phyloP scores from a whole-genome alignment of 1,139 yeast genomes.

The Scheffersomyces quercinus region DNA sequence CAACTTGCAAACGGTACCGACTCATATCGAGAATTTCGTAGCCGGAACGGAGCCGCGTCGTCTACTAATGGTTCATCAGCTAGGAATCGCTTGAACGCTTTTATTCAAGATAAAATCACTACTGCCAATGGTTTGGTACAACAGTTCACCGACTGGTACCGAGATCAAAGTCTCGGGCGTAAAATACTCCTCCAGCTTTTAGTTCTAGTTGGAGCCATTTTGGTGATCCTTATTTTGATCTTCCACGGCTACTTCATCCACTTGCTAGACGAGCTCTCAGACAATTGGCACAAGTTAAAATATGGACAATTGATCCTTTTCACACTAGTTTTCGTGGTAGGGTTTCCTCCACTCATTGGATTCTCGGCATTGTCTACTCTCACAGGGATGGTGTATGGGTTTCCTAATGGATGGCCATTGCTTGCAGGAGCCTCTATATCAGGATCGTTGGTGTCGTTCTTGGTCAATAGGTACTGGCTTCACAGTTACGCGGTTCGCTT shows the following conservation, averaged over 20 bases:
- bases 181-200: slow-evolving; percentile 11
- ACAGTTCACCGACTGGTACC: slow-evolving; percentile 12
- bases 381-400: slow-evolving; percentile 83
- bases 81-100: too few species aligned
- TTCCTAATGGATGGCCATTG: slow-evolving; percentile 76
- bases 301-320: slow-evolving; percentile 60
- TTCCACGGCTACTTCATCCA: slow-evolving; percentile 51
- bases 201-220: slow-evolving; percentile 15
- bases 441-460: slow-evolving; percentile 76
- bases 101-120: slow-evolving; percentile 6
- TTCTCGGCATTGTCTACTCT: slow-evolving; percentile 69
- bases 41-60: too few species aligned
- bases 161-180: slow-evolving; percentile 11
- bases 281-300: slow-evolving; percentile 42
- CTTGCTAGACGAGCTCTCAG: slow-evolving; percentile 46
- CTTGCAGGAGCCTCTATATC: slow-evolving; percentile 66
- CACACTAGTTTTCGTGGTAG: slow-evolving; percentile 40
- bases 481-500: slow-evolving; percentile 52
- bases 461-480: slow-evolving; percentile 63
- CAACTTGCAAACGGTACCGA: too few species aligned
- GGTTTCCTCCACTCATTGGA: slow-evolving; percentile 89
- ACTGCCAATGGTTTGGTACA: slow-evolving; percentile 3
- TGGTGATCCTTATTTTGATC: slow-evolving; percentile 36
- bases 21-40: too few species aligned
- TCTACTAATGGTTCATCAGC: too few species aligned